Evolutionary conservation across 257 asterid species (phyloP).

Genomic region (Ocimum tenuiflorum): DNA sequence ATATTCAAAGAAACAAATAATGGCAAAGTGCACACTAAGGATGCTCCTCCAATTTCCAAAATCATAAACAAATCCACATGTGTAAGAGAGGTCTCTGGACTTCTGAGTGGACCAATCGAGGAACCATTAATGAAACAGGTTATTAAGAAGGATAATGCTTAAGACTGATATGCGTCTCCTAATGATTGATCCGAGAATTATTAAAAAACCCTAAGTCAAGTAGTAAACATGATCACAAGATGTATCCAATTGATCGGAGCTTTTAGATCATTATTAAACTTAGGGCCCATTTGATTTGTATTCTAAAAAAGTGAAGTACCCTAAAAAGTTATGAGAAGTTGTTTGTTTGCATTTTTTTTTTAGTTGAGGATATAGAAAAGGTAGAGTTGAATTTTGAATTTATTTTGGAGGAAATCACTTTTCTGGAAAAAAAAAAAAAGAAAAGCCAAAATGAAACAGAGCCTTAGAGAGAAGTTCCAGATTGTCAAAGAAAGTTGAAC

Average conservation of each 20-base stretch:
- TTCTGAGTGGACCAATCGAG: not conserved
- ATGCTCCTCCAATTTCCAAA: no score
- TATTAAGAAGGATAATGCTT: not conserved
- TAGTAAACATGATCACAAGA: not conserved
- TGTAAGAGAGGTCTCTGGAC: not conserved
- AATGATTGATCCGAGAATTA: slow-evolving; percentile 1
- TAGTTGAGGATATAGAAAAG: no score
- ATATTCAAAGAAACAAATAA: not conserved
- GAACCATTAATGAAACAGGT: not conserved
- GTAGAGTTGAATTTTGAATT: no score
- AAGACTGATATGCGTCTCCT: no score
- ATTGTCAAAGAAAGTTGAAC: not conserved
- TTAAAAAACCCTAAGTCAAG: not conserved
- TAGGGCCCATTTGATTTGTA: no score
- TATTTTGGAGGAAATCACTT: no score
- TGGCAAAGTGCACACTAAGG: not conserved
- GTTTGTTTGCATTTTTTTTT: no score
- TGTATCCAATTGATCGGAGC: not conserved
- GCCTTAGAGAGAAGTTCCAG: not conserved
- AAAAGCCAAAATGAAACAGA: no score
- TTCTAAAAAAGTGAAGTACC: no score
- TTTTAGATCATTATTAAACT: not conserved
- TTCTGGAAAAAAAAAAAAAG: no score
- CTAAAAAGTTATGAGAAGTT: no score
- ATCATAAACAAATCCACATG: not conserved